These are phyloP conservation scores for Talaromyces thailandensis DNA, from an alignment of 495 filamentous ascomycete species.

Conservation along the genomic window DNA sequence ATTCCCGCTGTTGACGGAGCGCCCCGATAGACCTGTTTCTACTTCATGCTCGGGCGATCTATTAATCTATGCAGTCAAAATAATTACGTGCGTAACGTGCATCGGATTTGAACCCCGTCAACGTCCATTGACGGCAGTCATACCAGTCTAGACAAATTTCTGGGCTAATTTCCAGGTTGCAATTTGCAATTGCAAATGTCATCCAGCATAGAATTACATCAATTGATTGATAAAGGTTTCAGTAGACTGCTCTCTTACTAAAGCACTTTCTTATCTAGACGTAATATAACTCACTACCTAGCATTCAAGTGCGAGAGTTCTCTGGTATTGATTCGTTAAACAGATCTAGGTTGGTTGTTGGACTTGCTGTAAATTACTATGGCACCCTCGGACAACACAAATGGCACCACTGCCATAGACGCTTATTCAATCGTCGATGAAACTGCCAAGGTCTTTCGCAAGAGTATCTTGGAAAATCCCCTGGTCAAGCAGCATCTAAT, in stretches of 20 bases:
- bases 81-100: not conserved
- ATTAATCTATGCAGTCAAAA: not conserved
- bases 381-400: not conserved
- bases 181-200: not conserved
- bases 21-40: not conserved
- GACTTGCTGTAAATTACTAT: not conserved
- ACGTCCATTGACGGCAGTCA: not conserved
- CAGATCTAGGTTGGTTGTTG: not conserved
- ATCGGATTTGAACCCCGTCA: not conserved
- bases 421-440: not conserved
- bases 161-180: not conserved
- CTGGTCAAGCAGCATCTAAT: not conserved
- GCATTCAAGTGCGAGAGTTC: not conserved
- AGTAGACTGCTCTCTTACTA: not conserved
- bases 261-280: not conserved
- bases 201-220: not conserved
- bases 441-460: not conserved
- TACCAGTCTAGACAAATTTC: not conserved
- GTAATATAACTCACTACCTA: not conserved
- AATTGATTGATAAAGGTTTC: not conserved
- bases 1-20: not conserved
- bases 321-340: not conserved
- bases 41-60: not conserved
- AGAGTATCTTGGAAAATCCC: not conserved
- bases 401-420: not conserved